Evolutionary conservation across 176 grass and related monocot genomes (phyloP).

Genomic region (Cymbopogon citratus): DNA sequence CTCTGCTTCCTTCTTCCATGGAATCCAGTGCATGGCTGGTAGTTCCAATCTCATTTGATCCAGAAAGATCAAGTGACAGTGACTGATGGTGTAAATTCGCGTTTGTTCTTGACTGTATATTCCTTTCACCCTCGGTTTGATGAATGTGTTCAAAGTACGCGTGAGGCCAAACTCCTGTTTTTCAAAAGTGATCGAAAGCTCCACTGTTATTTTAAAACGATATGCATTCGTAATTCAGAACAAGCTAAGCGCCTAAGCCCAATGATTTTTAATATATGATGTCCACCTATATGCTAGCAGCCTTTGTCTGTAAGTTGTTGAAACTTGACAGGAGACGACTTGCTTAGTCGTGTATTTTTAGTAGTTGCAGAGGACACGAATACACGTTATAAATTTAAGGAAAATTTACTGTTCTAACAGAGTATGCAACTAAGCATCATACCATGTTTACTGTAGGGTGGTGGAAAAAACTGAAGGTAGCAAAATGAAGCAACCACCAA

Average conservation of each 20-base stretch:
- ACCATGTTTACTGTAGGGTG: not conserved
- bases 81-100: not conserved
- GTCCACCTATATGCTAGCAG: too few species aligned
- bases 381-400: not conserved
- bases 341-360: not conserved
- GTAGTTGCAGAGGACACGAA: not conserved
- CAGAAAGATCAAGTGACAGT: not conserved
- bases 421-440: not conserved
- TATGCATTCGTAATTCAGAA: not conserved
- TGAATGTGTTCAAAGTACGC: not conserved
- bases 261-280: not conserved
- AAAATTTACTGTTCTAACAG: not conserved
- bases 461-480: conserved; percentile 12
- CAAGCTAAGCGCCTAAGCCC: not conserved
- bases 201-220: not conserved
- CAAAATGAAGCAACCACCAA: not conserved
- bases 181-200: not conserved
- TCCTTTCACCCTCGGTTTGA: not conserved
- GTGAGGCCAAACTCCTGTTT: not conserved
- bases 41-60: not conserved
- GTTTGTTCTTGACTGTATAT: not conserved
- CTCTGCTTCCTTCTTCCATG: not conserved
- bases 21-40: not conserved
- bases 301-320: too few species aligned
- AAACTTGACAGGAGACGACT: not conserved